These are phyloP conservation scores for Yamadazyma atlantica DNA, from an alignment of 1,139 yeast species.

Conservation along the genomic window DNA sequence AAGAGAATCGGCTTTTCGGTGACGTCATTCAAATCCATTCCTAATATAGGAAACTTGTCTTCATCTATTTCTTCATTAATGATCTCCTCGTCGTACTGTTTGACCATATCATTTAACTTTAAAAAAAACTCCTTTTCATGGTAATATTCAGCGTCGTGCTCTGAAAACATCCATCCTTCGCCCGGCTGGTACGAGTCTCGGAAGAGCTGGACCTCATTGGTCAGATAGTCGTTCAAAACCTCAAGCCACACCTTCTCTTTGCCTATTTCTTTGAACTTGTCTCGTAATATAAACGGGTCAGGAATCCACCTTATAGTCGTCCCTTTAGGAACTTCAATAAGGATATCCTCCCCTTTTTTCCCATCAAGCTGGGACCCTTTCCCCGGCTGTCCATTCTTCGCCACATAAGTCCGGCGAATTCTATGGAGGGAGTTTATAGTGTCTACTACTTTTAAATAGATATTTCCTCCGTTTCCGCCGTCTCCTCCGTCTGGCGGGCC, in stretches of 20 bases:
- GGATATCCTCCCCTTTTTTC: slow-evolving; percentile 70
- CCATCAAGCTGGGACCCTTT: slow-evolving; percentile 81
- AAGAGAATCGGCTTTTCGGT: slow-evolving; percentile 68
- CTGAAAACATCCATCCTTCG: slow-evolving; percentile 85
- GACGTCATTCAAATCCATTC: slow-evolving; percentile 70
- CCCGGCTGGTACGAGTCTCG: slow-evolving; percentile 65
- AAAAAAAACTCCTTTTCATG: slow-evolving; percentile 61
- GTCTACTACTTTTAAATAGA: slow-evolving; percentile 77
- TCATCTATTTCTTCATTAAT: slow-evolving; percentile 56
- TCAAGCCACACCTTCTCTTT: slow-evolving; percentile 24
- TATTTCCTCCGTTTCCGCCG: slow-evolving; percentile 91
- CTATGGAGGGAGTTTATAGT: slow-evolving; percentile 71
- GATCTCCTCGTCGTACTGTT: slow-evolving; percentile 60
- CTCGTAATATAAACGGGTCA: slow-evolving; percentile 53
- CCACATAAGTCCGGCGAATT: slow-evolving; percentile 64
- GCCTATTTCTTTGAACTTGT: slow-evolving; percentile 32
- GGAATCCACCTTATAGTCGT: slow-evolving; percentile 87
- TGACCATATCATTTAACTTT: slow-evolving; percentile 61
- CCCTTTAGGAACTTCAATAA: slow-evolving; percentile 88
- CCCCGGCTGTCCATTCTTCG: slow-evolving; percentile 73
- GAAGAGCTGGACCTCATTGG: slow-evolving; percentile 50
- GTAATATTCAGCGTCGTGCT: slow-evolving; percentile 70
- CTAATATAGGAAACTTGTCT: slow-evolving; percentile 77
- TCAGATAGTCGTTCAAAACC: slow-evolving; percentile 21
- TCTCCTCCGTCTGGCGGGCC: slow-evolving; percentile 99